A percentile compares a stretch with the other conserved stretches of the same genome.
Conservation (phyloP, 2,329 filamentous ascomycete species). For the Colletotrichum graminicola region DNA sequence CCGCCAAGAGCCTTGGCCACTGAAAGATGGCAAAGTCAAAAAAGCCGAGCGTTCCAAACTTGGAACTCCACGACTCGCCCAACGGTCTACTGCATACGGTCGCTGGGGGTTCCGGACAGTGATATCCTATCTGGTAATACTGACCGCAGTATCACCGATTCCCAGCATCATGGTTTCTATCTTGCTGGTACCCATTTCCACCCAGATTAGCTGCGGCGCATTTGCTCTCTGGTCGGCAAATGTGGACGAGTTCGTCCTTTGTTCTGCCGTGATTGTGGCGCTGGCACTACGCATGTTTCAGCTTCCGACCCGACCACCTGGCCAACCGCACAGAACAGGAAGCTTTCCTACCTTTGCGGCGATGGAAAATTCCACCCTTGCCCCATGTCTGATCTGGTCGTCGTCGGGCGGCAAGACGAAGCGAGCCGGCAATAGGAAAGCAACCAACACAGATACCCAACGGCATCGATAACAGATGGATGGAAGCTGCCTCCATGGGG, state of each 20-base stretch:
- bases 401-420: background rate
- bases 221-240: background rate
- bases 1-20: constrained; percentile 35
- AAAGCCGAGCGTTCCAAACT: background rate
- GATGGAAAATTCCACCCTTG: background rate
- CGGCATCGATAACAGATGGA: constrained; percentile 10
- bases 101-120: background rate
- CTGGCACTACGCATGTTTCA: constrained; percentile 35
- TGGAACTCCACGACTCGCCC: background rate
- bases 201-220: background rate
- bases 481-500: background rate
- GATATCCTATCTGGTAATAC: no score
- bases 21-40: constrained; percentile 25
- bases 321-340: background rate
- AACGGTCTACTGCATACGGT: background rate
- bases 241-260: constrained; percentile 35
- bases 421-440: background rate
- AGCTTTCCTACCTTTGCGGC: no score
- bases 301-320: constrained; percentile 20
- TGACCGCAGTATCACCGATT: no score
- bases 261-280: constrained; percentile 20
- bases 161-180: constrained; percentile 9
- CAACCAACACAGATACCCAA: background rate
- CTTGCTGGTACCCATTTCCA: constrained; percentile 12
- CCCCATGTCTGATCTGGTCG: background rate